Evolutionary conservation across 148 eudicot genomes (phyloP), one percentile per base, ranked within the genome.

Genomic region (Chenopodium quinoa): DNA sequence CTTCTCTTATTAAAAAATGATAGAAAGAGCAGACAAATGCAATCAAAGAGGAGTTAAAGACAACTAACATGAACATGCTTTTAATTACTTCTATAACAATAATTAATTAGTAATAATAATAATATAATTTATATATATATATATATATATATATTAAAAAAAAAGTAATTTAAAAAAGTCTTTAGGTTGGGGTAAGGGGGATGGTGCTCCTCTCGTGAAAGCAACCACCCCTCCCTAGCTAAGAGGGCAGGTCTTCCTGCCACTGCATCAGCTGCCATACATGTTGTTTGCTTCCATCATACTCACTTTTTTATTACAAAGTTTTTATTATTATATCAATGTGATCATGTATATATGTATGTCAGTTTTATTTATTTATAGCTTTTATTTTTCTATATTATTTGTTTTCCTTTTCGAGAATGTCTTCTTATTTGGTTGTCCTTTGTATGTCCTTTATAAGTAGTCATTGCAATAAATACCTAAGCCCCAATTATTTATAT

Each of bases 201-300:
- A 75, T 75, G 78, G 78, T 54, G 78, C 68, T 14, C 46, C 78
- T 76, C 69, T 64, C 79, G 79, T 76, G 70, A 76, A 62, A 76
- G 32, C 77, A 74, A 37, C 68, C 40, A 17, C 31, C 46, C 54
- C 2, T 34, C 31, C 32, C 9, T 40, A 60, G 31, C 79, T 32
- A 58, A 22, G 46, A 34, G 66, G 68, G 31, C 76, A 73, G 58
- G 27, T 20, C 48, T 14, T 34, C 6, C 48, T 58, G 48, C 20
- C 79, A 62, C 32, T 60, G 52, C 79, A 62, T 76, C 70, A 76
- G 19, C 70, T 76, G 69, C 70, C 77, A 62, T 34, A 34, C 37
- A 34, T 75, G 58, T 56, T 60, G 78, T 52, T 62, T 62, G 10
- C 75, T 60, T 76, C 54, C 52, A 60, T 76, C 67, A 58, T 76